Evolutionary conservation across 139 green algal species (phyloP).

Genomic region (Tetraselmis striata): DNA sequence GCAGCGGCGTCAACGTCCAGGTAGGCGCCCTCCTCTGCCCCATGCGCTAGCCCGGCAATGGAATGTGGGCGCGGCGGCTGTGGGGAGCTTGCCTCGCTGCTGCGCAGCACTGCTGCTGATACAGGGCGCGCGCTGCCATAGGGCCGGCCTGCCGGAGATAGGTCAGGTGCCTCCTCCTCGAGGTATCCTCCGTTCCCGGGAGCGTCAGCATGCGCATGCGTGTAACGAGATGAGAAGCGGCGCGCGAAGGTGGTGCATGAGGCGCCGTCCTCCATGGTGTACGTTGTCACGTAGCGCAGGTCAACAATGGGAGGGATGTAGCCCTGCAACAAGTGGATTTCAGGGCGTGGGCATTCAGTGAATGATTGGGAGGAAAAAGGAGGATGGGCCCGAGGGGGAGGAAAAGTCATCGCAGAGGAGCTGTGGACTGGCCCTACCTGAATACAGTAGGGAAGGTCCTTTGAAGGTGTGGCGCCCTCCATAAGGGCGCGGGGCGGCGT

Average conservation of each 20-base stretch:
- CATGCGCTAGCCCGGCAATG: background rate
- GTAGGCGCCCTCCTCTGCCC: background rate
- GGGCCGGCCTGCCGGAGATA: conserved; percentile 26
- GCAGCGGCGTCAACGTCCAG: background rate
- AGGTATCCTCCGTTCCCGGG: background rate
- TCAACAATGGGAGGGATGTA: conserved; percentile 19
- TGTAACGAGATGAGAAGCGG: conserved; percentile 23
- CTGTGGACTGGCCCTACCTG: too few species aligned
- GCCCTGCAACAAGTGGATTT: conserved; percentile 6
- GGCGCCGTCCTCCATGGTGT: conserved; percentile 15
- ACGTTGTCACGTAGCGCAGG: conserved; percentile 27
- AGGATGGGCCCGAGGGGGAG: too few species aligned
- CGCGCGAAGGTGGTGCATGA: conserved; percentile 17
- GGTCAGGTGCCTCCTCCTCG: conserved; percentile 5
- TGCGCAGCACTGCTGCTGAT: background rate
- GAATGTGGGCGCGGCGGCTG: background rate
- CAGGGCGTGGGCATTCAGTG: too few species aligned
- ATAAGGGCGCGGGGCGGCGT: background rate
- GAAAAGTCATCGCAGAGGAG: too few species aligned
- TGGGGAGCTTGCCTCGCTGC: background rate
- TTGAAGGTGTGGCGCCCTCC: background rate
- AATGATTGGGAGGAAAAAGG: background rate
- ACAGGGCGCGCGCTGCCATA: conserved; percentile 16
- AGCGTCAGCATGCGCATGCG: conserved; percentile 17
- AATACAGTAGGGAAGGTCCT: background rate